A percentile compares a stretch with the other conserved stretches of the same genome.
phyloP scores from a whole-genome alignment of 108 stramenopile genomes.

The Cyclostephanos invisitatus region DNA sequence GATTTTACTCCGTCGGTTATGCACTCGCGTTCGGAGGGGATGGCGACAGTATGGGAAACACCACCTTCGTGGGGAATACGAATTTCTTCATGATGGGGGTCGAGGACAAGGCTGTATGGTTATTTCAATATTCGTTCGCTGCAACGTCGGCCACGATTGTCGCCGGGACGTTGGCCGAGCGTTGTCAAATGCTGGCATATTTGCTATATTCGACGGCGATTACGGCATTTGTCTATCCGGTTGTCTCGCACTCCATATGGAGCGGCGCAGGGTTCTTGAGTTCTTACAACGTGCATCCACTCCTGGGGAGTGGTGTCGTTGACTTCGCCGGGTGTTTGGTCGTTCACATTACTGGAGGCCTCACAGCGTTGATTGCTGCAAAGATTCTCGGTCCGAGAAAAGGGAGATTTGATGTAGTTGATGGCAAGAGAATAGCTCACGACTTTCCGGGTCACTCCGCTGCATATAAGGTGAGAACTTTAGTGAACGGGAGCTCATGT shows the following conservation, averaged over 20 bases:
- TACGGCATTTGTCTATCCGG: slow-evolving; percentile 66
- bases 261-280: slow-evolving; percentile 75
- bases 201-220: slow-evolving; percentile 54
- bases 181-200: slow-evolving; percentile 76
- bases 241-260: slow-evolving; percentile 63
- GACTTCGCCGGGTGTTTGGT: slow-evolving; percentile 94
- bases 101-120: slow-evolving; percentile 58
- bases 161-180: slow-evolving; percentile 90
- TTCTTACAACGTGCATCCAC: slow-evolving; percentile 31
- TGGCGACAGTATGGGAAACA: too few relatives aligned
- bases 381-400: slow-evolving; percentile 81
- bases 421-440: slow-evolving; percentile 52
- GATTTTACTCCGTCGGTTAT: slow-evolving; percentile 77
- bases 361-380: slow-evolving; percentile 79
- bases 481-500: not conserved
- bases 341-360: slow-evolving; percentile 92
- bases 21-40: slow-evolving; percentile 72
- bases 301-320: slow-evolving; percentile 63
- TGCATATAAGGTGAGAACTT: slow-evolving; percentile 59
- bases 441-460: slow-evolving; percentile 67
- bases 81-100: slow-evolving; percentile 53
- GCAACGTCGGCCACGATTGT: slow-evolving; percentile 90
- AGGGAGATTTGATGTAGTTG: slow-evolving; percentile 81
- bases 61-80: slow-evolving; percentile 65
- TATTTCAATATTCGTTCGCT: slow-evolving; percentile 85